Percentiles rank a stretch among this genome's conserved stretches.
Evolutionary conservation across 805 yeast species (phyloP).

Genomic region (Kodamaea lidongshanica): DNA sequence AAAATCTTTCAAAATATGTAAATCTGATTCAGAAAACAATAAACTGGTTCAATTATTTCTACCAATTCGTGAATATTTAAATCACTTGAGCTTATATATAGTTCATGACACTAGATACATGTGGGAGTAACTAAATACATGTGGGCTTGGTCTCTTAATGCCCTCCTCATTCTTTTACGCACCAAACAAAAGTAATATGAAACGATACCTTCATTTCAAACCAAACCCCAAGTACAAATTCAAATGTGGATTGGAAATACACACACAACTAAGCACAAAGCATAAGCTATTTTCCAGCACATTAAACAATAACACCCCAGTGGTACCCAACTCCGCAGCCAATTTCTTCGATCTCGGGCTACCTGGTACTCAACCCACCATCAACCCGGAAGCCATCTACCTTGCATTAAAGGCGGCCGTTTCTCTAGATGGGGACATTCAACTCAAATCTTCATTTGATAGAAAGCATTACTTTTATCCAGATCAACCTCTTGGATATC

Average conservation of each 20-base stretch:
- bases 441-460: conserved; percentile 63
- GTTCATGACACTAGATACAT: no score
- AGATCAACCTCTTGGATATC: conserved; percentile 95
- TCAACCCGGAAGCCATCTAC: conserved; percentile 69
- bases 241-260: conserved; percentile 89
- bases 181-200: no score
- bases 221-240: conserved; percentile 27
- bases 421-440: conserved; percentile 59
- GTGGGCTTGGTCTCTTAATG: no score
- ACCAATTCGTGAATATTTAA: no score
- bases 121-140: no score
- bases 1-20: no score
- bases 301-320: conserved; percentile 26
- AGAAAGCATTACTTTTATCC: conserved; percentile 94
- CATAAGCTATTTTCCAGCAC: conserved; percentile 70
- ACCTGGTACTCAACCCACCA: conserved; percentile 87
- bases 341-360: conserved; percentile 79
- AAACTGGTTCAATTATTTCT: no score
- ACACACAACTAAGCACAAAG: conserved; percentile 74
- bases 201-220: no score
- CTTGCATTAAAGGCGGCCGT: conserved; percentile 68
- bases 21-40: no score
- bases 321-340: conserved; percentile 60
- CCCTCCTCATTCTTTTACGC: no score
- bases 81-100: no score